Conservation (phyloP, 2,329 filamentous ascomycete species). For the Diaporthe velutina region DNA sequence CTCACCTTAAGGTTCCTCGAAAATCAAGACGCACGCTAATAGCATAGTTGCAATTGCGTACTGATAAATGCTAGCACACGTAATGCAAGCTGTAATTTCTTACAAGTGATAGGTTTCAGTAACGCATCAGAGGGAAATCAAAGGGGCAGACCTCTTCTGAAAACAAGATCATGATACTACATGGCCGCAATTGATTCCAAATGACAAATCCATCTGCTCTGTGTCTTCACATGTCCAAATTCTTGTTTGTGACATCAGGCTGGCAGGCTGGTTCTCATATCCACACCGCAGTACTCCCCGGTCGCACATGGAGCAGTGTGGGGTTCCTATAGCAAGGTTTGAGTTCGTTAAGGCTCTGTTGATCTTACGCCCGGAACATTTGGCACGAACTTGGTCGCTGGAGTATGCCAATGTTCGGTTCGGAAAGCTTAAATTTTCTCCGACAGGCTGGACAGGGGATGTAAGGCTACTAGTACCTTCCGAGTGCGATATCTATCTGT, state of each 20-base stretch:
- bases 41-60: background rate
- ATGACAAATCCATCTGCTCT: too few relatives aligned
- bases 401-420: background rate
- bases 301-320: background rate
- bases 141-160: background rate
- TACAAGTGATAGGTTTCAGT: background rate
- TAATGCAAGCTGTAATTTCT: background rate
- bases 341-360: background rate
- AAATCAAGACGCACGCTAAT: background rate
- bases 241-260: background rate
- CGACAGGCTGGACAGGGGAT: background rate
- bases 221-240: background rate
- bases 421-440: constrained; percentile 16
- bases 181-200: background rate
- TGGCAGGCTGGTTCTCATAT: background rate
- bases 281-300: background rate
- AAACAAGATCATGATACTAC: background rate
- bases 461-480: background rate
- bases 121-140: background rate
- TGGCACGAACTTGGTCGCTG: constrained; percentile 11
- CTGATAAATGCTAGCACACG: too few relatives aligned
- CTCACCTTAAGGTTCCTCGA: constrained; percentile 16
- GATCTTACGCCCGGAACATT: constrained; percentile 8
- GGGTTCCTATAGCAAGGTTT: background rate
- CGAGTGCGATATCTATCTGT: background rate